A percentile compares a stretch with the other conserved stretches of the same genome.
These are phyloP conservation scores for Thymus quinquecostatus DNA, from an alignment of 257 asterid species.

Conservation along the genomic window DNA sequence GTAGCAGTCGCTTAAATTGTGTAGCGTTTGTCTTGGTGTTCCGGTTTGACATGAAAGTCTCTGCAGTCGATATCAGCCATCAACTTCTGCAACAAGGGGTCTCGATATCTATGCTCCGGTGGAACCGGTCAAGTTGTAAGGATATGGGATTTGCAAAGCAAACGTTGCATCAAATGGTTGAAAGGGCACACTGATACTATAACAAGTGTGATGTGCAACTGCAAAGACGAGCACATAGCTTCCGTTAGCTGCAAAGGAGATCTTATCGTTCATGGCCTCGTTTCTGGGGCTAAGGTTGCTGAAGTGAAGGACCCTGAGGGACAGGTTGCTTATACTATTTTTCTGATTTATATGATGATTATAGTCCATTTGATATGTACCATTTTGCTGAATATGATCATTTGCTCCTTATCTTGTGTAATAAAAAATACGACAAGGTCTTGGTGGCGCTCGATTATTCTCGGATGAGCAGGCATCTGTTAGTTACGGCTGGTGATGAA, in stretches of 20 bases:
- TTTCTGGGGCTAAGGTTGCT: constrained; percentile 88
- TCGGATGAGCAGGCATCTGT: constrained; percentile 85
- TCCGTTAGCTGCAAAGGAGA: constrained; percentile 91
- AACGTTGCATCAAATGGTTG: constrained; percentile 91
- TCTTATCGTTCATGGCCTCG: constrained; percentile 86
- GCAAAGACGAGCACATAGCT: constrained; percentile 96
- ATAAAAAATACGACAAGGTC: constrained; percentile 59
- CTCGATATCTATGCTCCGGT: constrained; percentile 92
- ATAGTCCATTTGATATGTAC: constrained; percentile 27
- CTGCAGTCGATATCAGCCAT: constrained; percentile 77
- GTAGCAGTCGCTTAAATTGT: no score
- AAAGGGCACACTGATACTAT: constrained; percentile 90
- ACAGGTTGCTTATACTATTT: constrained; percentile 60
- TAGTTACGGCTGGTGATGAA: constrained; percentile 98
- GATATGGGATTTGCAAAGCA: constrained; percentile 96
- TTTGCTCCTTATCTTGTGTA: constrained; percentile 29
- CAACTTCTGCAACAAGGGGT: constrained; percentile 91
- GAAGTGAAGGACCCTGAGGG: constrained; percentile 87
- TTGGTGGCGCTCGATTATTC: constrained; percentile 95
- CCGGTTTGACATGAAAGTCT: constrained; percentile 35
- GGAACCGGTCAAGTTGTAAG: constrained; percentile 90
- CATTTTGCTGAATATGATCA: constrained; percentile 23
- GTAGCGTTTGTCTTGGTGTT: neutral
- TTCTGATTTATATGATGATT: constrained; percentile 17
- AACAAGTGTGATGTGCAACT: constrained; percentile 86